Evolutionary conservation across 148 eudicot species (phyloP), one percentile per base, ranked within the genome.

Genomic region (Gaultheria prostrata): DNA sequence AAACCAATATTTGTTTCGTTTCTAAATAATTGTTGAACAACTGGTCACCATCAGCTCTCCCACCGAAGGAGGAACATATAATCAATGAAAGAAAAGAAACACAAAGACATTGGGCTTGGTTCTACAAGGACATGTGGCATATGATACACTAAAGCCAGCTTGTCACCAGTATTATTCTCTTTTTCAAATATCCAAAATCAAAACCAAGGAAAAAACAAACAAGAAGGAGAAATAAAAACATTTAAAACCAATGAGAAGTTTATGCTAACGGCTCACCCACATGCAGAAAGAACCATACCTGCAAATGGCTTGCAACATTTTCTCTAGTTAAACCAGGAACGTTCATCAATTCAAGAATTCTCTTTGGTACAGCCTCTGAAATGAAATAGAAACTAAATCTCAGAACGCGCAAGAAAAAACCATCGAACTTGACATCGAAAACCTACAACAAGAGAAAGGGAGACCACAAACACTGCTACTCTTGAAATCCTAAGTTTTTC

Each of bases 241-340:
- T 65, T 48, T 26, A 79, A 79, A 74, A 39, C 43, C 46, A 83
- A 54, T 50, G 32, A 49, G 39, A 28, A 76, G 33, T 24, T 20
- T 2, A 50, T 49, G 32, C 18, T 26, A 78, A 53, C 65, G 0
- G 32, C 17, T 28, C 72, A 13, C 20, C 18, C 72, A 51, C 30
- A 45, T 43, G 72, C 13, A 84, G 49, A 57, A 81, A 65, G 80
- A 83, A 51, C 61, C 75, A 61, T 45, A 91, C 93, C 93, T 91
- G 93, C 83, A 91, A 84, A 85, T 91, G 93, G 86, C 93, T 91
- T 21, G 93, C 93, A 83, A 91, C 92, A 85, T 91, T 89, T 86
- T 91, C 93, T 82, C 93, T 83, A 17, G 93, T 91, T 77, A 91
- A 83, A 32, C 91, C 92, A 24, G 91, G 92, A 61, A 91, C 93